Conservation (phyloP, 1,284 basidiomycete species). For the Volvariella surrecta region DNA sequence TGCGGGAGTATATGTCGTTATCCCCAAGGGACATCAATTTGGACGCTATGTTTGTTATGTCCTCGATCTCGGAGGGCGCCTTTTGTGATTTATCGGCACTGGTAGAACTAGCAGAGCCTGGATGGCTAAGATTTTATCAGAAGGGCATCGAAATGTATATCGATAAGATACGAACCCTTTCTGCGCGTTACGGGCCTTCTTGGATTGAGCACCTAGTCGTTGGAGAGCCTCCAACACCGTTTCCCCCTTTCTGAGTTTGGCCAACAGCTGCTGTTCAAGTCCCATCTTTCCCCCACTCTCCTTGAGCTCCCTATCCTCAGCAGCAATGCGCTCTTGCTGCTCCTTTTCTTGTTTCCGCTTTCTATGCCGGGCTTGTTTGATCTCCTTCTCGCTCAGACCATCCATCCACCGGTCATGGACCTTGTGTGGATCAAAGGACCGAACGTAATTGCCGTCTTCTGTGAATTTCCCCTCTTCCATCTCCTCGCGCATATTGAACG, state of each 20-base stretch:
- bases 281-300: conserved; percentile 60
- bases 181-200: conserved; percentile 39
- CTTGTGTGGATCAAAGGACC: conserved; percentile 83
- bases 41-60: conserved; percentile 76
- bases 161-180: conserved; percentile 28
- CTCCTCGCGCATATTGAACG: conserved; percentile 99
- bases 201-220: conserved; percentile 69
- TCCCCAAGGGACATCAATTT: conserved; percentile 78
- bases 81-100: conserved; percentile 31
- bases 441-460: conserved; percentile 85
- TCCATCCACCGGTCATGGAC: conserved; percentile 96
- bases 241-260: conserved; percentile 81
- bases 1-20: conserved; percentile 74
- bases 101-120: conserved; percentile 1
- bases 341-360: conserved; percentile 63
- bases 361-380: conserved; percentile 71
- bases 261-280: conserved; percentile 63
- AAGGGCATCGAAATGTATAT: conserved; percentile 2
- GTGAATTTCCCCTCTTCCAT: conserved; percentile 97
- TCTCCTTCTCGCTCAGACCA: conserved; percentile 78
- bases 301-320: conserved; percentile 64
- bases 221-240: conserved; percentile 87
- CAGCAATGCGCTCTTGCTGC: conserved; percentile 60
- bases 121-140: conserved; percentile 4
- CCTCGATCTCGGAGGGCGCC: conserved; percentile 54